Evolutionary conservation across 495 filamentous ascomycete species (phyloP), one percentile per base, ranked within the genome.

Genomic region (Sporormia fimetaria): DNA sequence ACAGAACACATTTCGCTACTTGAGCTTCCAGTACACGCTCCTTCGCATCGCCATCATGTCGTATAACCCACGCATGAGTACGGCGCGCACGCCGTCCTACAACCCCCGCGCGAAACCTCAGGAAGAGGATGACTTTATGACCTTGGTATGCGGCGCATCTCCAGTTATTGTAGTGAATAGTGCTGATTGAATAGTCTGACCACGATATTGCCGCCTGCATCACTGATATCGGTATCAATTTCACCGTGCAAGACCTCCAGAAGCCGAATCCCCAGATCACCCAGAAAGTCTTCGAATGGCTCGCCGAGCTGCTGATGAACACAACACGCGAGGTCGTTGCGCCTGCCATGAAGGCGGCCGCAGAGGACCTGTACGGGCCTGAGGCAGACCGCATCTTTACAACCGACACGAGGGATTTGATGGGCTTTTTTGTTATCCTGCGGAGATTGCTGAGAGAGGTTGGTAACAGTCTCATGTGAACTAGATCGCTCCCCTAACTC

Each of bases 221-320:
- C 67, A 87, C 76, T 61, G 90, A 96, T 58, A 90, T 96, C 40
- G 87, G 87, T 31, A 82, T 98, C 37, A 73, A 74, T 3, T 94
- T 95, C 61, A 80, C 74, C 1, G 65, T 81, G n/a, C 79, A 82
- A 46, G 90, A 98, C 63, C 71, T 98, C 24, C 75, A 86, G 45
- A 96, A 94, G 56, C 90, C 90, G 3, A 90, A 93, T 51, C 78
- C 92, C 8, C 75, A 85, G 40, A 84, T 92, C 51, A 87, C 93
- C 33, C 92, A 96, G 62, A 81, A 85, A 70, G 82, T 98, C 23
- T 87, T 94, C 45, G 90, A 98, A 72, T 92, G 84, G 83, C 92
- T 96, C 55, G 87, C 83, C 31, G 87, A 94, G 55, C 65, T 94
- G 8, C 70, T 96, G 16, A 84, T 95, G 72, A 93, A 93, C 61